Percentiles rank a stretch among this genome's conserved stretches.
These are phyloP conservation scores for Acanthamoeba triangularis DNA, from an alignment of 208 protist species.

Conservation along the genomic window DNA sequence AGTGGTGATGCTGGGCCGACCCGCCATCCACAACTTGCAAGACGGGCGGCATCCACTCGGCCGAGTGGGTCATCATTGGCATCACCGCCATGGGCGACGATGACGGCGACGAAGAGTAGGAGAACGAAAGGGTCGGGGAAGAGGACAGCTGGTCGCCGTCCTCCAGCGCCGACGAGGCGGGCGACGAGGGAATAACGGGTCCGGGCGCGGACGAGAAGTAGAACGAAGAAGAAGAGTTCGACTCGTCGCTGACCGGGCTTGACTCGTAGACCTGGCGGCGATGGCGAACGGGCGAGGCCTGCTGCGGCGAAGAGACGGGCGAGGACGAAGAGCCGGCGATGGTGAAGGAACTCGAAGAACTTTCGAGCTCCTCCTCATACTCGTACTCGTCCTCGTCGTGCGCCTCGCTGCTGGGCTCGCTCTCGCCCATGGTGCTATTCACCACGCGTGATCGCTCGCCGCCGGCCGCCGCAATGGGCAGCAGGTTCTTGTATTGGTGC, in stretches of 20 bases:
- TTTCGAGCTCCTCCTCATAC: background rate
- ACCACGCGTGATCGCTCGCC: background rate
- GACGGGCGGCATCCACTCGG: background rate
- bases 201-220: background rate
- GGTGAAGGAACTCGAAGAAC: background rate
- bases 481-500: slow-evolving; percentile 71
- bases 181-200: background rate
- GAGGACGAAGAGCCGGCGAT: background rate
- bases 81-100: background rate
- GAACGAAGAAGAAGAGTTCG: background rate
- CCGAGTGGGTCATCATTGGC: background rate
- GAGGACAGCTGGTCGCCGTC: background rate
- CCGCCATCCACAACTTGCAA: background rate
- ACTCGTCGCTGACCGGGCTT: background rate
- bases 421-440: background rate
- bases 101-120: slow-evolving; percentile 1
- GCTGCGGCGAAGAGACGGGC: background rate
- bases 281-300: background rate
- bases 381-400: background rate
- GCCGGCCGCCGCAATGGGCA: background rate
- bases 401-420: background rate
- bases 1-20: background rate
- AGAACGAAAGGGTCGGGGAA: background rate
- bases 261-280: background rate
- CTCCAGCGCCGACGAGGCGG: background rate